These are phyloP conservation scores for Rehmannia glutinosa DNA, from an alignment of 257 asterid species.

Conservation along the genomic window DNA sequence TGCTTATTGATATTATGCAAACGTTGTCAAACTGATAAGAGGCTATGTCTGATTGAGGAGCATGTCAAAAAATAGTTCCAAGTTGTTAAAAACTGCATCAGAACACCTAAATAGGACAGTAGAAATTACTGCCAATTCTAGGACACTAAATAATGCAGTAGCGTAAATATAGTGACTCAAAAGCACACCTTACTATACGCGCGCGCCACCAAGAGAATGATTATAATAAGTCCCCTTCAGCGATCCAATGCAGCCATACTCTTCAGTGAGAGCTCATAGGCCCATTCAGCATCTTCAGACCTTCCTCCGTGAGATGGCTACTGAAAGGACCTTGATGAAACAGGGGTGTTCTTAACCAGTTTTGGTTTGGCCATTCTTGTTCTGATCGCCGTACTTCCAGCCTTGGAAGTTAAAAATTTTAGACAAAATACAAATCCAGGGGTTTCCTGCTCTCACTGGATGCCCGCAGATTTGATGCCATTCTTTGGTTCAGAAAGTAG, in stretches of 20 bases:
- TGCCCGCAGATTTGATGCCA: constrained; percentile 41
- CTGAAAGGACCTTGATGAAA: constrained; percentile 61
- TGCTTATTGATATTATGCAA: no score
- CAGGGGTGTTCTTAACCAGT: constrained; percentile 27
- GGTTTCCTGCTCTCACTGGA: constrained; percentile 55
- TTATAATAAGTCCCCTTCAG: constrained; percentile 85
- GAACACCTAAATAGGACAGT: background rate
- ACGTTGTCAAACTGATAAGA: no score
- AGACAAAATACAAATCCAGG: constrained; percentile 82
- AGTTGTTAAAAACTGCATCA: no score
- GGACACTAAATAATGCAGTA: constrained; percentile 10
- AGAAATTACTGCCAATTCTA: background rate
- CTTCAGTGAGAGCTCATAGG: constrained; percentile 83
- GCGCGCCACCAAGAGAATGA: constrained; percentile 89
- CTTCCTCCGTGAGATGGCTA: constrained; percentile 57
- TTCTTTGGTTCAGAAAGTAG: constrained; percentile 73
- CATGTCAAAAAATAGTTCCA: no score
- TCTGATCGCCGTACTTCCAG: constrained; percentile 55
- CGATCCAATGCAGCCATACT: constrained; percentile 84
- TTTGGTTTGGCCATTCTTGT: constrained; percentile 31
- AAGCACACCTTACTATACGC: constrained; percentile 76
- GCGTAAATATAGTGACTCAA: constrained; percentile 35
- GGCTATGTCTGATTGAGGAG: no score
- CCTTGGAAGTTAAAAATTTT: constrained; percentile 60
- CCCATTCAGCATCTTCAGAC: constrained; percentile 71